A percentile compares a stretch with the other conserved stretches of the same genome.
phyloP scores from a whole-genome alignment of 2,329 filamentous ascomycete species.

The Exserohilum turcica region DNA sequence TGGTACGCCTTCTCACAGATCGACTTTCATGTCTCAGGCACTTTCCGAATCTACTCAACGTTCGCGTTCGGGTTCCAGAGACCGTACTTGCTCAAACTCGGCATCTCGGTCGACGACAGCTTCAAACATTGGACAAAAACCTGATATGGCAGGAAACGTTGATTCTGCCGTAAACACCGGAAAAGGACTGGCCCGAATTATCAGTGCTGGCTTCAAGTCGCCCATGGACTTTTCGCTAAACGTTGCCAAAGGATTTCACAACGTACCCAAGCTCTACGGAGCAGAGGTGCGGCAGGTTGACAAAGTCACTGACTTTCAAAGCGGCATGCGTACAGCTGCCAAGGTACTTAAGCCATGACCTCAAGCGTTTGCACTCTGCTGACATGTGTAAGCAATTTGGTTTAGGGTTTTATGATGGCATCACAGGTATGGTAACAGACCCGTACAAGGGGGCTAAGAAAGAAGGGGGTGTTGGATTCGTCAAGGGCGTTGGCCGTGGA shows the following conservation, averaged over 20 bases:
- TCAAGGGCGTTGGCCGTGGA: slow-evolving; percentile 83
- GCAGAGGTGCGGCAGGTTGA: slow-evolving; percentile 79
- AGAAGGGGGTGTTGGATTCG: slow-evolving; percentile 67
- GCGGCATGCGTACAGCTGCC: slow-evolving; percentile 76
- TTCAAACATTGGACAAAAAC: slow-evolving; percentile 20
- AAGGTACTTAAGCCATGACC: slow-evolving; percentile 55
- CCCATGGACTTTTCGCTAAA: slow-evolving; percentile 86
- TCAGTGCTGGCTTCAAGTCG: slow-evolving; percentile 74
- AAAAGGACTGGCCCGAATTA: slow-evolving; percentile 72
- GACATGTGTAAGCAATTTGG: slow-evolving; percentile 64
- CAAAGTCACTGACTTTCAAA: slow-evolving; percentile 77
- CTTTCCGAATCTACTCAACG: slow-evolving; percentile 36
- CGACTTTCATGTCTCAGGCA: slow-evolving; percentile 41
- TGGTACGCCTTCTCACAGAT: slow-evolving; percentile 31
- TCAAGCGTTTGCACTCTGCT: background rate
- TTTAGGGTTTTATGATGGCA: slow-evolving; percentile 78
- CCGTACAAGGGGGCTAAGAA: slow-evolving; percentile 72
- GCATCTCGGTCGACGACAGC: slow-evolving; percentile 10
- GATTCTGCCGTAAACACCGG: slow-evolving; percentile 69
- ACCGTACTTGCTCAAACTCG: slow-evolving; percentile 13
- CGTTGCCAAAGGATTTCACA: slow-evolving; percentile 84
- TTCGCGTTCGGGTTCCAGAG: slow-evolving; percentile 37
- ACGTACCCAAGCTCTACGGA: slow-evolving; percentile 82
- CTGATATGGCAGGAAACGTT: slow-evolving; percentile 20
- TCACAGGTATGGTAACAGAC: slow-evolving; percentile 80